Evolutionary conservation across 225 moss, liverwort and hornwort genomes (phyloP).

Genomic region (Antitrichia curtipendula): DNA sequence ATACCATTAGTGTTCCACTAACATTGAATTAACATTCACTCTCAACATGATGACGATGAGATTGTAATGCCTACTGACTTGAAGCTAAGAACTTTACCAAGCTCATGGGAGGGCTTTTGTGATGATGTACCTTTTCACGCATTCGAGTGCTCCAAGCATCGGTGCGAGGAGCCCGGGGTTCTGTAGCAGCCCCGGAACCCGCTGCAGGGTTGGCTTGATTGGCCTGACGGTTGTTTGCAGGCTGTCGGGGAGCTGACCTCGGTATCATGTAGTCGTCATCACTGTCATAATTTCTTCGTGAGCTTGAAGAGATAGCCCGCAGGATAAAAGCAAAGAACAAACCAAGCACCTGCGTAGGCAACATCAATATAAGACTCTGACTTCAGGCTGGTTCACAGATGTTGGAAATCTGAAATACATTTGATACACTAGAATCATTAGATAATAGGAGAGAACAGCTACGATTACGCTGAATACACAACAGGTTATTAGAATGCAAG

Average conservation of each 20-base stretch:
- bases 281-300: conserved; percentile 69
- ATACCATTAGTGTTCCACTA: background rate
- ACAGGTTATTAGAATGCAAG: background rate
- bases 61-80: background rate
- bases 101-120: background rate
- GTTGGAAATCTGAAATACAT: background rate
- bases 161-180: conserved; percentile 63
- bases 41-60: background rate
- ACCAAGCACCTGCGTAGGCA: conserved; percentile 59
- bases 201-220: conserved; percentile 41
- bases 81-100: background rate
- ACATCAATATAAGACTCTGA: background rate
- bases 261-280: conserved; percentile 75
- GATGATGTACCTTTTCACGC: conserved; percentile 67
- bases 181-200: conserved; percentile 34
- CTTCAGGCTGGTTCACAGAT: background rate
- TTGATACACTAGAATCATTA: background rate
- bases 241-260: conserved; percentile 46
- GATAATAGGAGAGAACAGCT: background rate
- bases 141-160: conserved; percentile 98
- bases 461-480: background rate
- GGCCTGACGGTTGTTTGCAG: conserved; percentile 51
- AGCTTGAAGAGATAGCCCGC: conserved; percentile 46
- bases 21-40: background rate
- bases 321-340: conserved; percentile 67